These are phyloP conservation scores for Viridothelium virens DNA, from an alignment of 495 filamentous ascomycete species.

Conservation along the genomic window DNA sequence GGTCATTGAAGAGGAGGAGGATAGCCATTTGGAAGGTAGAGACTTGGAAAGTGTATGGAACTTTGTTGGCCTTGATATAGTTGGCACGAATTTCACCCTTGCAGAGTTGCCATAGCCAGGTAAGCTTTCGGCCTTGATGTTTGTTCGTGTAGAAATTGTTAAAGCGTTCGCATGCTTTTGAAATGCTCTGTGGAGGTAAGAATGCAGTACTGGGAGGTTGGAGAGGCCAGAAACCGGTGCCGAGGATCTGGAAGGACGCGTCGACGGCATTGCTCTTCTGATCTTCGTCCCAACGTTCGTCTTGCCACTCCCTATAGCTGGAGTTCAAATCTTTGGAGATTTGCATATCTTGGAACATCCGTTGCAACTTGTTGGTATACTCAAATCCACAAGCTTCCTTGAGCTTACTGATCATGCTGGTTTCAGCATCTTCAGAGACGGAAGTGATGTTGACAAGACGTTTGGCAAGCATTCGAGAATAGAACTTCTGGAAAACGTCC, in stretches of 20 bases:
- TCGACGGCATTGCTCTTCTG: slow-evolving; percentile 58
- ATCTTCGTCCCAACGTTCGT: slow-evolving; percentile 53
- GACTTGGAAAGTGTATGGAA: slow-evolving; percentile 94
- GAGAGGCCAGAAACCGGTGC: slow-evolving; percentile 96
- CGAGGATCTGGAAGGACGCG: slow-evolving; percentile 76
- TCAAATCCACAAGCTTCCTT: slow-evolving; percentile 98
- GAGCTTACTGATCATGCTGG: slow-evolving; percentile 98
- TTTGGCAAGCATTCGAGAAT: slow-evolving; percentile 92
- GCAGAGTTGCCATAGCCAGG: slow-evolving; percentile 96
- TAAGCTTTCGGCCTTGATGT: slow-evolving; percentile 91
- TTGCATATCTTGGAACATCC: slow-evolving; percentile 99
- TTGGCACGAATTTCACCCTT: slow-evolving; percentile 94
- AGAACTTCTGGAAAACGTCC: slow-evolving; percentile 99
- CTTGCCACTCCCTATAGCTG: slow-evolving; percentile 65
- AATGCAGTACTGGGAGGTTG: slow-evolving; percentile 77
- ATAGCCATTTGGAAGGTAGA: slow-evolving; percentile 97
- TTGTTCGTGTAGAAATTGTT: slow-evolving; percentile 88
- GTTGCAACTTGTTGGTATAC: slow-evolving; percentile 98
- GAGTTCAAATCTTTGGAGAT: slow-evolving; percentile 94
- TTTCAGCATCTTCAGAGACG: slow-evolving; percentile 94
- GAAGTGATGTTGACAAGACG: slow-evolving; percentile 90
- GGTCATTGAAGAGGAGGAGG: slow-evolving; percentile 90
- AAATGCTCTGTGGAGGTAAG: slow-evolving; percentile 74
- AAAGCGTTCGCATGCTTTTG: slow-evolving; percentile 81
- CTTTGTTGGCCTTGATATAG: slow-evolving; percentile 79